Evolutionary conservation across 2,329 filamentous ascomycete species (phyloP).

Genomic region (Daldinia sp.): DNA sequence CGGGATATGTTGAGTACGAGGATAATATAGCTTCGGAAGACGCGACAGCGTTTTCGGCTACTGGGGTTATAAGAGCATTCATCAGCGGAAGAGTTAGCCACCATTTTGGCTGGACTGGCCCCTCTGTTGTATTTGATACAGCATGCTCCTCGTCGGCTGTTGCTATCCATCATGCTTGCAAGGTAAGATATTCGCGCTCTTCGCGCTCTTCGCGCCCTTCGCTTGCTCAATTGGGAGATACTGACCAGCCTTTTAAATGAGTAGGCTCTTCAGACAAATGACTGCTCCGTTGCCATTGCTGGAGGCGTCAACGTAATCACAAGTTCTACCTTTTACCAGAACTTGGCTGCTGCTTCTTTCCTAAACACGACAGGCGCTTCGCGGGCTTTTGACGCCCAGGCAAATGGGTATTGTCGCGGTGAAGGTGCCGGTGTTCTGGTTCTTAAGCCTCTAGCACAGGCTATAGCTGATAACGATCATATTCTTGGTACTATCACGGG

Average conservation of each 20-base stretch:
- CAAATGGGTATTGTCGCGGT: constrained; percentile 63
- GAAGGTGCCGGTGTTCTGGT: constrained; percentile 60
- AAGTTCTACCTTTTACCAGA: constrained; percentile 35
- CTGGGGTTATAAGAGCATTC: constrained; percentile 48
- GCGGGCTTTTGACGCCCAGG: constrained; percentile 57
- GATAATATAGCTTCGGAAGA: constrained; percentile 40
- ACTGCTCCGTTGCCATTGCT: constrained; percentile 48
- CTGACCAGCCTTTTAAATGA: not conserved
- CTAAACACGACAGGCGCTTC: constrained; percentile 56
- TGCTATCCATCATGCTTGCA: constrained; percentile 48
- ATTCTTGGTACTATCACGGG: constrained; percentile 54
- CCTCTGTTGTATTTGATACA: constrained; percentile 48
- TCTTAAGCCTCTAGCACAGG: constrained; percentile 59
- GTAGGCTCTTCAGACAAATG: constrained; percentile 41
- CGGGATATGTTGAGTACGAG: constrained; percentile 37
- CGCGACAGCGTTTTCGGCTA: constrained; percentile 46
- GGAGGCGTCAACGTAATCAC: constrained; percentile 53
- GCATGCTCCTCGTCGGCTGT: constrained; percentile 51
- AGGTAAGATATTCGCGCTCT: constrained; percentile 2
- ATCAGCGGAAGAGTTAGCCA: constrained; percentile 47
- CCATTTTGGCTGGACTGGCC: constrained; percentile 50
- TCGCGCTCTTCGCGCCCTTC: not conserved
- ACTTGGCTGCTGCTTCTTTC: constrained; percentile 48
- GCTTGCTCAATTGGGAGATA: not conserved
- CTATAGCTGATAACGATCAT: constrained; percentile 58